Conservation (phyloP, 768 basidiomycete species). For the Solioccasus polychromus region DNA sequence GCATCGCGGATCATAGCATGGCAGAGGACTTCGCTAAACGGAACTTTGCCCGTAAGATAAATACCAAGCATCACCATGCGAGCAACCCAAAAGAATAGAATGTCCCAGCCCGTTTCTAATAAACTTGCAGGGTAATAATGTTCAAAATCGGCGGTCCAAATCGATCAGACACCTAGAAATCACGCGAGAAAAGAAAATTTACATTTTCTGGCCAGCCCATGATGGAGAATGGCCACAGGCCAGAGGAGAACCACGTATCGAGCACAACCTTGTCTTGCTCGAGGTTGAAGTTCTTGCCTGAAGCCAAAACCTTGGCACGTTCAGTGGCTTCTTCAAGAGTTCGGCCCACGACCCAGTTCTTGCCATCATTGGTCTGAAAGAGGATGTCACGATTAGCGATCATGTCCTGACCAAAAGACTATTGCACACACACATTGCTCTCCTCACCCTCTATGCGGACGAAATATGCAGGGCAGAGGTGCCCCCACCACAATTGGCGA, state of each 20-base stretch:
- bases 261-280: slow-evolving; percentile 96
- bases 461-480: slow-evolving; percentile 93
- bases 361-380: slow-evolving; percentile 59
- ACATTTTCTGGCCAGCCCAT: slow-evolving; percentile 98
- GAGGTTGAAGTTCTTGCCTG: slow-evolving; percentile 64
- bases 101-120: slow-evolving; percentile 99
- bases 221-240: slow-evolving; percentile 95
- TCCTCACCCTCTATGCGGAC: slow-evolving; percentile 77
- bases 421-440: slow-evolving; percentile 50
- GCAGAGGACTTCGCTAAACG: slow-evolving; percentile 94
- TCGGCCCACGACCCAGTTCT: slow-evolving; percentile 91
- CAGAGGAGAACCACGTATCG: slow-evolving; percentile 99
- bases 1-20: slow-evolving; percentile 99
- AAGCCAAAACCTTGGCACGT: slow-evolving; percentile 68
- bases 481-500: slow-evolving; percentile 99
- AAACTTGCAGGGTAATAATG: slow-evolving; percentile 87
- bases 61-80: slow-evolving; percentile 95
- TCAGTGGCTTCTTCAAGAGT: slow-evolving; percentile 71
- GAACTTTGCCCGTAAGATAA: slow-evolving; percentile 84
- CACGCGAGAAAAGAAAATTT: not conserved
- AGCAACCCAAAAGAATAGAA: slow-evolving; percentile 99
- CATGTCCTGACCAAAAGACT: not conserved
- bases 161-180: slow-evolving; percentile 7
- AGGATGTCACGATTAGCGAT: not conserved
- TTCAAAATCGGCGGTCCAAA: slow-evolving; percentile 70